Evolutionary conservation across 768 basidiomycete genomes (phyloP), one percentile per base, ranked within the genome.

Genomic region (Lentinula sp.): DNA sequence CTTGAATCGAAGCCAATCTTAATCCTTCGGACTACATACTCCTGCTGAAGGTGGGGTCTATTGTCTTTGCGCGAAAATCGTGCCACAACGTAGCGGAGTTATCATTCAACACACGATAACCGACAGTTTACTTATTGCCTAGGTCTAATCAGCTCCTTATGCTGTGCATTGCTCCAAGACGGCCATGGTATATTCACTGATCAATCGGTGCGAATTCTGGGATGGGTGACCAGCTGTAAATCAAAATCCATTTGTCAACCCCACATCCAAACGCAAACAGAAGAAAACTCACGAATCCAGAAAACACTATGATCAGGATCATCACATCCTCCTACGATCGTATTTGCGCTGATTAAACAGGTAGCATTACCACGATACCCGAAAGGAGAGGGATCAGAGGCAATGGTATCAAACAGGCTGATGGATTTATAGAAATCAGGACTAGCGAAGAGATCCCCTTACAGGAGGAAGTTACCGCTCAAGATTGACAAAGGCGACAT

Each of bases 251-350:
- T 49, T 49, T 28, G 28, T 28, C 1, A 28, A 28, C 28, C 28
- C 28, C 58, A 52, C 28, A 39, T 33, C 16, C 42, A 16, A 57
- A 45, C 23, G 10, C 39, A n/a, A 16, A 35, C 60, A 60, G 49
- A 54, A 57, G 49, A 23, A 46, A 20, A 67, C 71, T 62, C 57
- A 71, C 71, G 70, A 36, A 72, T 71, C 51, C 65, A 72, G 45
- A 70, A 74, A 7, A 73, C 73, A 50, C 68, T 71, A 32, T 48
- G 63, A 36, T 73, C 68, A 49, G 73, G 70, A 62, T 71, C 69
- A 23, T 62, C 54, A 60, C 73, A 74, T 39, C 71, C 73, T 36
- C 72, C 72, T 0, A 66, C 69, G n/a, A 62, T 72, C 0, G 69
- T 71, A 28, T 67, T 66, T 16, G 68, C 62, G 62, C 71, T 72